Evolutionary conservation across 345 rosid genomes (phyloP).

Genomic region (Jatropha curcas): DNA sequence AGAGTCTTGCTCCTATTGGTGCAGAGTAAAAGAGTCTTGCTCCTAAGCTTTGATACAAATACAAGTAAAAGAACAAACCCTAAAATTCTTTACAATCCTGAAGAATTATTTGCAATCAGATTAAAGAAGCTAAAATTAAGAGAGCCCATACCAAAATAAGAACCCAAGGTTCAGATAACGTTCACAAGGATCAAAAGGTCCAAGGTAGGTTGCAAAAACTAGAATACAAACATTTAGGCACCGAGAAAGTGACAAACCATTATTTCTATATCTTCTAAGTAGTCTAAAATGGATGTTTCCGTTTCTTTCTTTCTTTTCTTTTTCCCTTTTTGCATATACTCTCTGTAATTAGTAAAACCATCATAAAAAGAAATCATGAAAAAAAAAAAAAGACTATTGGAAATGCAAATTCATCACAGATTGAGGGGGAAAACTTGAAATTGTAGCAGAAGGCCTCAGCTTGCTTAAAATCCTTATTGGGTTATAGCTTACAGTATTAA

Average conservation of each 20-base stretch:
- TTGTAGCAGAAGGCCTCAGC: background rate
- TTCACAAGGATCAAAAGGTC: background rate
- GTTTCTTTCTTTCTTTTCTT: no score
- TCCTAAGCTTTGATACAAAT: constrained; percentile 22
- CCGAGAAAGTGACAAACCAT: background rate
- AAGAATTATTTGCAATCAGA: background rate
- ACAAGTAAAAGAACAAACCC: background rate
- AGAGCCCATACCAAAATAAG: background rate
- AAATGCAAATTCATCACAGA: no score
- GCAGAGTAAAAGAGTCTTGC: constrained; percentile 43
- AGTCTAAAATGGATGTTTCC: no score
- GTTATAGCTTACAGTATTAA: background rate
- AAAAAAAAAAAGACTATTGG: no score
- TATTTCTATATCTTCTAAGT: no score
- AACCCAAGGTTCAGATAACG: background rate
- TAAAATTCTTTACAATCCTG: background rate
- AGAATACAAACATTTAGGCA: background rate
- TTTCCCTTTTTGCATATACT: background rate
- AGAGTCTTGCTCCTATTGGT: no score
- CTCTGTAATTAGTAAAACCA: no score
- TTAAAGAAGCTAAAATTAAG: background rate
- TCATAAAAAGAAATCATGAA: no score
- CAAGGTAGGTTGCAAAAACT: background rate
- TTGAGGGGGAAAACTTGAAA: no score
- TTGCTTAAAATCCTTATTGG: background rate